phyloP scores from a whole-genome alignment of 768 basidiomycete genomes.

The Trametes punicea region DNA sequence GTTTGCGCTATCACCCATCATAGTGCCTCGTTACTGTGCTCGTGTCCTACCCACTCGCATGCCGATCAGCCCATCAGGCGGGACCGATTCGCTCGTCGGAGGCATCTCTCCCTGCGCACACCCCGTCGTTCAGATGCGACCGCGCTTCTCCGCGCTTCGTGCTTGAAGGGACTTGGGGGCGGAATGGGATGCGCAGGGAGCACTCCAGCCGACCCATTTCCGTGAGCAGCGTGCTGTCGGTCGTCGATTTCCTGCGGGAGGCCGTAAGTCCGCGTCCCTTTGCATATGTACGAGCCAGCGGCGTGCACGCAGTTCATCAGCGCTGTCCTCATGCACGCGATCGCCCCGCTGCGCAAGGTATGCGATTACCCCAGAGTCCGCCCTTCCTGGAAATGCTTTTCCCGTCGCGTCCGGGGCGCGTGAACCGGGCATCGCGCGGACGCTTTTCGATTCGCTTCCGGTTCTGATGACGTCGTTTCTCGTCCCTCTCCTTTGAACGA shows the following conservation, averaged over 20 bases:
- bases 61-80: no score
- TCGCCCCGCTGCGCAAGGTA: not conserved
- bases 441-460: not conserved
- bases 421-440: not conserved
- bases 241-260: not conserved
- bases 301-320: not conserved
- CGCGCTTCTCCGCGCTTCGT: no score
- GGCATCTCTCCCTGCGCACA: no score
- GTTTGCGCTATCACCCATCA: no score
- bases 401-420: conserved; percentile 1
- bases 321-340: not conserved
- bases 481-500: not conserved
- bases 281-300: not conserved
- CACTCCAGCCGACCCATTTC: conserved; percentile 5
- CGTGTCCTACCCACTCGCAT: no score
- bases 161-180: no score
- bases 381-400: not conserved
- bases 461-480: not conserved
- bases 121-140: no score
- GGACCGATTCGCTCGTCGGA: no score
- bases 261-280: not conserved
- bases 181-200: not conserved
- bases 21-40: no score
- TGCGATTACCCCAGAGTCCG: conserved; percentile 1
- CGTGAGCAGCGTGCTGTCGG: not conserved